phyloP scores from a whole-genome alignment of 78 protist species.

The Dictyostelium citrinum region DNA sequence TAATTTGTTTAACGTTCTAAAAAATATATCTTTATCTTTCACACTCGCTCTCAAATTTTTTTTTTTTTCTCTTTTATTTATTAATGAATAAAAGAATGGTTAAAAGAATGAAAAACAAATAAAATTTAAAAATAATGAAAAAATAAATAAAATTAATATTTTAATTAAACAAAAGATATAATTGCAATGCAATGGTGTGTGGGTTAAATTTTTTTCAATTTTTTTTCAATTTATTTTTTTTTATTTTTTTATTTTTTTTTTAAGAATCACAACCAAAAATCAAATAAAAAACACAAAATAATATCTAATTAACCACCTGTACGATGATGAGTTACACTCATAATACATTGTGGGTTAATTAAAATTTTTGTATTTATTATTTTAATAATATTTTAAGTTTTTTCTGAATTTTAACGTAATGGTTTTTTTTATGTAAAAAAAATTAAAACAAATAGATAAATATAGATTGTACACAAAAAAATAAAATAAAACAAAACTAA shows the following conservation, averaged over 20 bases:
- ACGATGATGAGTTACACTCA: background rate
- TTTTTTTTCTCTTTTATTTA: background rate
- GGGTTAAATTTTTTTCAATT: no score
- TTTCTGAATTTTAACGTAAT: no score
- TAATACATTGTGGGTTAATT: no score
- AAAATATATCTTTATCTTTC: background rate
- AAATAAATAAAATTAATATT: background rate
- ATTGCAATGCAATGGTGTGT: background rate
- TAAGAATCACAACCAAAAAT: background rate
- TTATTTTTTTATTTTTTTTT: background rate
- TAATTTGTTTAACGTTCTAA: background rate
- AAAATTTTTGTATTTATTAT: no score
- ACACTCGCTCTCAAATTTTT: background rate
- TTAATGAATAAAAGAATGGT: background rate
- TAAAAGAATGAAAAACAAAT: background rate
- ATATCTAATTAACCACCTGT: background rate
- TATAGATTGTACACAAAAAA: no score
- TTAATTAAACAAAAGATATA: no score
- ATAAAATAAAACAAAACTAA: no score
- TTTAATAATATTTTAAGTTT: no score
- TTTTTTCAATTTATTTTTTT: no score
- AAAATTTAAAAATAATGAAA: background rate
- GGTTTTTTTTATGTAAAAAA: no score
- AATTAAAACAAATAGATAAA: no score
- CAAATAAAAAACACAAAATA: no score